These are phyloP conservation scores for Boletellus sp. DNA, from an alignment of 1,284 basidiomycete genomes.

Conservation along the genomic window DNA sequence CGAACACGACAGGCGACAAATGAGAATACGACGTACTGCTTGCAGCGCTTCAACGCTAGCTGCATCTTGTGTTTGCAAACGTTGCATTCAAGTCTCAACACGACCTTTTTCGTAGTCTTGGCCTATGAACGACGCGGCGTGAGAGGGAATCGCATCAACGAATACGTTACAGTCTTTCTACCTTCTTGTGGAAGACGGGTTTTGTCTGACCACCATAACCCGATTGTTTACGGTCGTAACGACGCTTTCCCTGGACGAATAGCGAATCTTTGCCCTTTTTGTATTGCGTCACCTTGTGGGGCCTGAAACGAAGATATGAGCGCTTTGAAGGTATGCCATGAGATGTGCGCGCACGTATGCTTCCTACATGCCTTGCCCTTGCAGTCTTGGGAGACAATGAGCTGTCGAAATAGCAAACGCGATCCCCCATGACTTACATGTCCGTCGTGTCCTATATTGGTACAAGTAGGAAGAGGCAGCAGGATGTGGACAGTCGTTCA, in stretches of 20 bases:
- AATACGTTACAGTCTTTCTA: slow-evolving; percentile 8
- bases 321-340: not conserved
- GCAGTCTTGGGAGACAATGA: slow-evolving; percentile 63
- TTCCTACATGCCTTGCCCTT: slow-evolving; percentile 98
- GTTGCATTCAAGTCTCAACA: slow-evolving; percentile 96
- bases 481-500: slow-evolving; percentile 15
- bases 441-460: slow-evolving; percentile 68
- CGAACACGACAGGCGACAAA: not conserved
- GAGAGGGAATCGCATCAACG: slow-evolving; percentile 1
- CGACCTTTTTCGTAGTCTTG: slow-evolving; percentile 99
- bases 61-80: slow-evolving; percentile 99
- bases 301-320: slow-evolving; percentile 41
- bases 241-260: slow-evolving; percentile 98
- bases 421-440: slow-evolving; percentile 56
- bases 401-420: not conserved
- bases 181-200: slow-evolving; percentile 99
- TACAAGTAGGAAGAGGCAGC: slow-evolving; percentile 20
- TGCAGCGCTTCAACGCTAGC: slow-evolving; percentile 96
- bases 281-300: slow-evolving; percentile 97
- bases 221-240: slow-evolving; percentile 98
- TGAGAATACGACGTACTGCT: slow-evolving; percentile 67
- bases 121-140: slow-evolving; percentile 46
- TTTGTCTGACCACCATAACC: slow-evolving; percentile 99
- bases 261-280: slow-evolving; percentile 98
- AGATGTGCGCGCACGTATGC: slow-evolving; percentile 76